phyloP scores from a whole-genome alignment of 495 filamentous ascomycete species.

The Amniculicola lignicola region DNA sequence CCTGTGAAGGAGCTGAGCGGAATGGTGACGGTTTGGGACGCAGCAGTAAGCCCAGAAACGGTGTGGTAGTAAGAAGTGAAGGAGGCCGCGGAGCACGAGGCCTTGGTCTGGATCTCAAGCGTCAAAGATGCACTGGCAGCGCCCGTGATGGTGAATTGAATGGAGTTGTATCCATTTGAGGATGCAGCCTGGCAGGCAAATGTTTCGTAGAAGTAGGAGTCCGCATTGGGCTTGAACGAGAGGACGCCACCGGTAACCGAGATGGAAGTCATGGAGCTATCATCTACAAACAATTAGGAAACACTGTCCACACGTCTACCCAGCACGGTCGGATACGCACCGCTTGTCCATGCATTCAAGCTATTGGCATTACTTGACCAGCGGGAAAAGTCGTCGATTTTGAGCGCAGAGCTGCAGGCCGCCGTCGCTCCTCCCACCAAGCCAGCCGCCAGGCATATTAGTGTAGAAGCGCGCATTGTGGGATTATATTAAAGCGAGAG shows the following conservation, averaged over 20 bases:
- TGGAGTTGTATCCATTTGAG: constrained; percentile 48
- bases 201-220: constrained; percentile 57
- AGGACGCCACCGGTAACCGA: constrained; percentile 46
- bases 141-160: constrained; percentile 56
- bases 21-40: constrained; percentile 51
- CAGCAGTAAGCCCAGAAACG: constrained; percentile 50
- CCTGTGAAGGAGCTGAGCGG: constrained; percentile 51
- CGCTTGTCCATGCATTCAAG: constrained; percentile 49
- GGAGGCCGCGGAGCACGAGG: constrained; percentile 43
- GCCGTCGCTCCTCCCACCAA: constrained; percentile 26
- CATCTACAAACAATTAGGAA: constrained; percentile 47
- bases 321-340: constrained; percentile 40
- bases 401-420: constrained; percentile 50
- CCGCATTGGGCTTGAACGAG: constrained; percentile 50
- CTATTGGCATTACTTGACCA: constrained; percentile 52
- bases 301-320: too few relatives aligned
- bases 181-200: constrained; percentile 50
- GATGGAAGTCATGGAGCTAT: constrained; percentile 54
- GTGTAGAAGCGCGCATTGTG: constrained; percentile 19
- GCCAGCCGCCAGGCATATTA: constrained; percentile 29
- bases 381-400: constrained; percentile 58
- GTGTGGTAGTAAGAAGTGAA: constrained; percentile 51
- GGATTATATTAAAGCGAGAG: constrained; percentile 13
- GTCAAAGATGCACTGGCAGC: constrained; percentile 50
- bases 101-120: constrained; percentile 55